Evolutionary conservation across 2,329 filamentous ascomycete species (phyloP).

Genomic region (Neonectria coccinea): DNA sequence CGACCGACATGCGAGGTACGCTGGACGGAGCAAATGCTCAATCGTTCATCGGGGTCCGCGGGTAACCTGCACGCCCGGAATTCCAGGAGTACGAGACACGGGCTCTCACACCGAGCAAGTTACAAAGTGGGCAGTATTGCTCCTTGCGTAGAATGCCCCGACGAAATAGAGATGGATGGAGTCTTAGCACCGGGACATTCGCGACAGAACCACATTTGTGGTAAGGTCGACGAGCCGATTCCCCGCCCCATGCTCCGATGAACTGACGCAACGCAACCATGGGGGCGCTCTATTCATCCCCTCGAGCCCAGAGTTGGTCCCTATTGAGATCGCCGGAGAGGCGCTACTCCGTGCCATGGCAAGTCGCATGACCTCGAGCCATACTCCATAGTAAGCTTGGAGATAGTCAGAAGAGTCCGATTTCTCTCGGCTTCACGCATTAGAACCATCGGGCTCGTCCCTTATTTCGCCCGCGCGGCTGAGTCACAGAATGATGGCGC

Average conservation of each 20-base stretch:
- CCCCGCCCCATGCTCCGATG: constrained; percentile 17
- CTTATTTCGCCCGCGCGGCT: constrained; percentile 3
- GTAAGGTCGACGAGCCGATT: constrained; percentile 18
- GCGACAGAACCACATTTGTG: neutral
- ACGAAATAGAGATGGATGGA: neutral
- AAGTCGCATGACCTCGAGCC: constrained; percentile 19
- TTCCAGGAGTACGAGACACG: neutral
- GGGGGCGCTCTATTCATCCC: neutral
- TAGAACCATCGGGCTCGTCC: neutral
- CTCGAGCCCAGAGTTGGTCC: neutral
- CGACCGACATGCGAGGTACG: neutral
- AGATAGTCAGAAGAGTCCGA: neutral
- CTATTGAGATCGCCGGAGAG: neutral
- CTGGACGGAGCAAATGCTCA: neutral
- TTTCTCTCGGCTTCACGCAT: neutral
- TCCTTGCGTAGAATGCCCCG: constrained; percentile 1
- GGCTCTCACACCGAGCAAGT: neutral
- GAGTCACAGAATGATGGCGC: neutral
- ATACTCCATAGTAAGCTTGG: neutral
- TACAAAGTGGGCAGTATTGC: neutral
- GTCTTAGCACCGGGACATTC: constrained; percentile 8
- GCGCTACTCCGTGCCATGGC: neutral
- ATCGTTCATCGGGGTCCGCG: neutral
- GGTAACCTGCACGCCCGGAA: neutral
- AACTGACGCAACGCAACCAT: constrained; percentile 11